A percentile compares a stretch with the other conserved stretches of the same genome.
phyloP scores from a whole-genome alignment of 129 eudicot species.

The Flaveria trinervia region DNA sequence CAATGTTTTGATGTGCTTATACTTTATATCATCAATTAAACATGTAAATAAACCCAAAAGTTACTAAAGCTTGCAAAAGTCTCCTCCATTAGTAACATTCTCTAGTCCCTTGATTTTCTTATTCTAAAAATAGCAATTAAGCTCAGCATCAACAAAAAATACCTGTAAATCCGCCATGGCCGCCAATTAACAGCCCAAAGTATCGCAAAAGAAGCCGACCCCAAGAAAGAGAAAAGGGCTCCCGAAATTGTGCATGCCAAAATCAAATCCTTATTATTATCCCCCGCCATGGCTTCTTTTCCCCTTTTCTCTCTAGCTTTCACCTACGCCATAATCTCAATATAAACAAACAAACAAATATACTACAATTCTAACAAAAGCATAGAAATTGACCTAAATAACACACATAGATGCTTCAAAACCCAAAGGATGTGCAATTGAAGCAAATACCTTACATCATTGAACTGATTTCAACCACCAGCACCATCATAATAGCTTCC shows the following conservation, averaged over 20 bases:
- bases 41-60: not conserved
- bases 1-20: not conserved
- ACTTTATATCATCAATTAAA: slow-evolving; percentile 15
- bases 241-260: slow-evolving; percentile 84
- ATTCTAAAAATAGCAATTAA: not conserved
- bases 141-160: slow-evolving; percentile 1
- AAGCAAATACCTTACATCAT: slow-evolving; percentile 39
- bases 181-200: slow-evolving; percentile 99
- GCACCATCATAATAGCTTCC: slow-evolving; percentile 32
- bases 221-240: slow-evolving; percentile 70
- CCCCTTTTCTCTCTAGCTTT: slow-evolving; percentile 39
- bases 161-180: slow-evolving; percentile 99
- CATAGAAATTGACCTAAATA: slow-evolving; percentile 17
- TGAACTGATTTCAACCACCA: slow-evolving; percentile 35
- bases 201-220: slow-evolving; percentile 74
- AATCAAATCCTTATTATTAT: slow-evolving; percentile 53
- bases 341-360: not conserved
- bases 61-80: slow-evolving; percentile 5
- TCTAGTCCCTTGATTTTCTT: slow-evolving; percentile 3
- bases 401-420: not conserved
- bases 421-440: slow-evolving; percentile 13
- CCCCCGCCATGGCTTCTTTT: slow-evolving; percentile 59
- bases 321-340: slow-evolving; percentile 39
- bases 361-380: not conserved
- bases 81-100: not conserved